Conservation (phyloP, 202 grass and related monocot genomes). For the Zoysia matrella region DNA sequence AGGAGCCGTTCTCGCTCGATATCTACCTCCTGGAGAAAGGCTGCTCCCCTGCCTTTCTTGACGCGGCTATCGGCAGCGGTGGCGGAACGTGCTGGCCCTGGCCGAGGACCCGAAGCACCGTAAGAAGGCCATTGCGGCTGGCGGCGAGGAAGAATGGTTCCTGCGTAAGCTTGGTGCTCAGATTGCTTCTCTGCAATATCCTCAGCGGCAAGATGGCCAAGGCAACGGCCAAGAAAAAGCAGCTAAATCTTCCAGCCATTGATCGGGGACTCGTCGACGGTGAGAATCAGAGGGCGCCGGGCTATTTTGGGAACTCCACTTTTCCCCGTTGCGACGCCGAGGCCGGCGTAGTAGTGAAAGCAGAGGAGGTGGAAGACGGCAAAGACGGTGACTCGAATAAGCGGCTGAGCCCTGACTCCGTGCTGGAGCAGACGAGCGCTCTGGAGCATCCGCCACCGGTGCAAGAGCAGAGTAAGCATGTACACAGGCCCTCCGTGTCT, state of each 20-base stretch:
- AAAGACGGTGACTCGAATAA: conserved; percentile 36
- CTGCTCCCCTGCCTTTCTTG: conserved; percentile 36
- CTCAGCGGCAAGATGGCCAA: not conserved
- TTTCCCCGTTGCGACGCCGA: not conserved
- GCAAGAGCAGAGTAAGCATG: conserved; percentile 49
- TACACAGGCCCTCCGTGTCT: not conserved
- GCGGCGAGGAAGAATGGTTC: conserved; percentile 20
- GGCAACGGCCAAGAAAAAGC: not conserved
- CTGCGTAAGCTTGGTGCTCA: not conserved
- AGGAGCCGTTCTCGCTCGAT: conserved; percentile 77
- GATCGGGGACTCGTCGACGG: not conserved
- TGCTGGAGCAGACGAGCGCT: conserved; percentile 45
- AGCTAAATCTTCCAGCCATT: not conserved
- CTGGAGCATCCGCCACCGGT: conserved; percentile 39
- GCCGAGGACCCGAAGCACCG: conserved; percentile 32
- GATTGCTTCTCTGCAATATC: conserved; percentile 48
- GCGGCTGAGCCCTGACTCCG: conserved; percentile 77
- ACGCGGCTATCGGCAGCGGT: not conserved
- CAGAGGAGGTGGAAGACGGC: conserved; percentile 23
- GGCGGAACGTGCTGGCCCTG: conserved; percentile 50
- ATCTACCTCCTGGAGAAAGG: conserved; percentile 74
- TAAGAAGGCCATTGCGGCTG: not conserved
- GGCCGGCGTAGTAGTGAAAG: too few relatives aligned
- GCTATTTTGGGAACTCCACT: too few relatives aligned
- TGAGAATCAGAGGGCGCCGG: not conserved